Conservation (phyloP, 768 basidiomycete species). For the Mycena maculata region DNA sequence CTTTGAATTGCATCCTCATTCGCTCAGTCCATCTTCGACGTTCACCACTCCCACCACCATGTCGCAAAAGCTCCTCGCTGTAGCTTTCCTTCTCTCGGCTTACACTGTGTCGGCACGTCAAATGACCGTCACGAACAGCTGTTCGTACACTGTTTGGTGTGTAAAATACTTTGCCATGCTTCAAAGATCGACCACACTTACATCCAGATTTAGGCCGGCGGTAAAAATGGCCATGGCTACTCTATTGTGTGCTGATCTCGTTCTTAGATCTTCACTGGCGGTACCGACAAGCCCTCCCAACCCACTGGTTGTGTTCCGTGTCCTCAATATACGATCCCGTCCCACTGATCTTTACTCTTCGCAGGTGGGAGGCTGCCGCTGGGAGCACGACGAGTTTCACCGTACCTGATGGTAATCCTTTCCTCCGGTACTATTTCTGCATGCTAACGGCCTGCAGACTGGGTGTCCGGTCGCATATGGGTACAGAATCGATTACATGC, state of each 20-base stretch:
- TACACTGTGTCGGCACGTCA: constrained; percentile 35
- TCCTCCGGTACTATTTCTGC: constrained; percentile 18
- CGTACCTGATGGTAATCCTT: constrained; percentile 25
- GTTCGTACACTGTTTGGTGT: constrained; percentile 57
- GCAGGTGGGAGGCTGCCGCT: constrained; percentile 8
- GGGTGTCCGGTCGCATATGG: constrained; percentile 11
- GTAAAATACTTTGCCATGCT: neutral
- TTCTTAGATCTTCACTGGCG: constrained; percentile 55
- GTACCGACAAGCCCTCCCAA: constrained; percentile 44
- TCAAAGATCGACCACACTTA: neutral
- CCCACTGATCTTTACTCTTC: neutral
- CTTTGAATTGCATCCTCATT: neutral
- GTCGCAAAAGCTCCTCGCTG: constrained; percentile 8
- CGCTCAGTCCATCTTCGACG: neutral
- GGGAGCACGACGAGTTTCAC: neutral
- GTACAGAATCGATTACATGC: neutral
- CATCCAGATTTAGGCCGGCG: neutral
- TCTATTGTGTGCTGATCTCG: constrained; percentile 1
- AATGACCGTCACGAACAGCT: constrained; percentile 56
- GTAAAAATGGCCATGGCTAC: neutral
- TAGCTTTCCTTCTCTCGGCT: constrained; percentile 12
- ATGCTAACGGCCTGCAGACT: neutral
- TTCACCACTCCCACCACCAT: neutral
- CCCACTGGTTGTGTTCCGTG: constrained; percentile 33
- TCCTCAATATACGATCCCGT: neutral